Evolutionary conservation across 106 monocot genomes (phyloP).

Genomic region (Dioscorea zingiberensis): DNA sequence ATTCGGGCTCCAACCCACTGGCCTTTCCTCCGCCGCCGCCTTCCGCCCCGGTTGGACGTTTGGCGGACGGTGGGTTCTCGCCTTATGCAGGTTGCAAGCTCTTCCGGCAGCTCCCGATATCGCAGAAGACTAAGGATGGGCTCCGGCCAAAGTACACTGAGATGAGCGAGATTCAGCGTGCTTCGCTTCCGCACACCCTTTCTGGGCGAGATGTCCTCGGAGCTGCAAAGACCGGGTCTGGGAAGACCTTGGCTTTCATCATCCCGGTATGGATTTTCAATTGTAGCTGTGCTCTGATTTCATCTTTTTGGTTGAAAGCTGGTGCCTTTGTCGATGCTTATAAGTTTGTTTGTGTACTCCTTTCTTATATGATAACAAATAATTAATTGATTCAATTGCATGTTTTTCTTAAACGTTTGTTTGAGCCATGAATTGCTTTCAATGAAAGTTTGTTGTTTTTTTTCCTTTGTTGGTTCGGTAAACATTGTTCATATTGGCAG

Average conservation of each 20-base stretch:
- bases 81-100: constrained; percentile 52
- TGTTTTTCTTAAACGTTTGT: no score
- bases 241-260: constrained; percentile 69
- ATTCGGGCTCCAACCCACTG: constrained; percentile 67
- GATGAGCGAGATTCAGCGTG: constrained; percentile 95
- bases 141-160: constrained; percentile 47
- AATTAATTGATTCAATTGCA: no score
- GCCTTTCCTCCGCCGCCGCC: constrained; percentile 35
- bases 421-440: no score
- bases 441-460: no score
- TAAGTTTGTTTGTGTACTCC: no score
- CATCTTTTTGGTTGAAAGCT: no score
- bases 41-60: constrained; percentile 28
- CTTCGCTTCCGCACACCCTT: constrained; percentile 77
- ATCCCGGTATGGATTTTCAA: constrained; percentile 50
- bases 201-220: constrained; percentile 69
- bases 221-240: constrained; percentile 72
- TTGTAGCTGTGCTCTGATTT: neutral
- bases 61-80: constrained; percentile 30
- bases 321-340: no score
- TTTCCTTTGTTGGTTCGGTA: no score
- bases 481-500: no score
- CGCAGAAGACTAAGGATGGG: constrained; percentile 76
- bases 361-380: no score
- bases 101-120: constrained; percentile 78